phyloP scores from a whole-genome alignment of 371 early-diverging fungal genomes.

The Mortierella sp. region DNA sequence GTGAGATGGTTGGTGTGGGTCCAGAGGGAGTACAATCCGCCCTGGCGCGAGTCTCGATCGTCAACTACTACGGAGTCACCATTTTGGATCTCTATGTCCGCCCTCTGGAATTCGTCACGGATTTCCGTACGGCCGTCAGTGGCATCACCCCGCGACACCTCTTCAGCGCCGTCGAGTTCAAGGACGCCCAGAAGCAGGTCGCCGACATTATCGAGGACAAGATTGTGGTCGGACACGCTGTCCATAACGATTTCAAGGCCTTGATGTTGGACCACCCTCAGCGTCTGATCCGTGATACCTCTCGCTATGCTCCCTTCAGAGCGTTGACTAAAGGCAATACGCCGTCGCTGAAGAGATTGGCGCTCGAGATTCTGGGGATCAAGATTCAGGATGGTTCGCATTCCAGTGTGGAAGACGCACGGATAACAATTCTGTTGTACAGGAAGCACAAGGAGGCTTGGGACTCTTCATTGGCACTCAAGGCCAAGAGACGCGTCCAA shows the following conservation, averaged over 20 bases:
- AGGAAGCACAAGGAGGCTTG: constrained; percentile 84
- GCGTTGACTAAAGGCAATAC: constrained; percentile 71
- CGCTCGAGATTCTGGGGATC: constrained; percentile 79
- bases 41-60: constrained; percentile 92
- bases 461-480: constrained; percentile 71
- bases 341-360: constrained; percentile 84
- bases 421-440: constrained; percentile 91
- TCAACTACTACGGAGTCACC: constrained; percentile 92
- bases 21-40: constrained; percentile 82
- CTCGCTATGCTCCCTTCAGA: constrained; percentile 81
- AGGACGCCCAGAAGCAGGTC: constrained; percentile 82
- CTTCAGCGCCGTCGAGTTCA: constrained; percentile 68
- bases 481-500: constrained; percentile 31
- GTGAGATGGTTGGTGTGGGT: constrained; percentile 99
- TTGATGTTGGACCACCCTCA: constrained; percentile 87
- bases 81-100: constrained; percentile 89
- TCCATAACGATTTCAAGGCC: constrained; percentile 87
- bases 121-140: constrained; percentile 93
- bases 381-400: constrained; percentile 92
- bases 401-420: constrained; percentile 94
- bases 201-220: constrained; percentile 84
- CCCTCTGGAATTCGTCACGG: constrained; percentile 87
- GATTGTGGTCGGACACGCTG: constrained; percentile 92
- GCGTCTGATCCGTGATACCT: constrained; percentile 86
- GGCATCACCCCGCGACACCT: constrained; percentile 92